Evolutionary conservation across 2,329 filamentous ascomycete genomes (phyloP).

Genomic region (Ophiostoma pallidulum): DNA sequence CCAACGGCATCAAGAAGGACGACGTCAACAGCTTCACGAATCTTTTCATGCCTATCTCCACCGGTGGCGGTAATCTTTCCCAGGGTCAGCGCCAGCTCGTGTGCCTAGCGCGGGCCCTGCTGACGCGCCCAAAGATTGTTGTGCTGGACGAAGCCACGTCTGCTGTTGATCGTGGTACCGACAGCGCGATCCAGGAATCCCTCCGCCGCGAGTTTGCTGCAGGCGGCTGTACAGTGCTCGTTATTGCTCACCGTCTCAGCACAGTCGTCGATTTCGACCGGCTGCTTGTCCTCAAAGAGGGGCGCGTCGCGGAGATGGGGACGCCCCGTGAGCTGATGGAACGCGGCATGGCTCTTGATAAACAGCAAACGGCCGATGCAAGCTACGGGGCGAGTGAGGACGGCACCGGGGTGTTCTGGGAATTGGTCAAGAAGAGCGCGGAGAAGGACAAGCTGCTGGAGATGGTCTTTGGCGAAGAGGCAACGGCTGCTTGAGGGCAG

Average conservation of each 20-base stretch:
- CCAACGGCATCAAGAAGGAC: not conserved
- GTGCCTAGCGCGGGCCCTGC: constrained; percentile 36
- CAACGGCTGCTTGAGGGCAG: not conserved
- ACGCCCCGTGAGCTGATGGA: constrained; percentile 31
- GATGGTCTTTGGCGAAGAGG: constrained; percentile 12
- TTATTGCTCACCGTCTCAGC: constrained; percentile 30
- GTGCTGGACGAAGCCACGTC: constrained; percentile 35
- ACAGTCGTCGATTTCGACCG: constrained; percentile 44
- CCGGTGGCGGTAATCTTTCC: constrained; percentile 29
- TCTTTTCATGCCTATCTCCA: constrained; percentile 24
- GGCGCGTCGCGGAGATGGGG: constrained; percentile 35
- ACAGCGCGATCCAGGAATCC: constrained; percentile 46
- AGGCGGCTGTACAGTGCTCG: constrained; percentile 43
- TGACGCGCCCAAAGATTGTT: constrained; percentile 32
- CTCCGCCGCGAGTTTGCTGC: constrained; percentile 39
- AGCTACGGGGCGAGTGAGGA: constrained; percentile 17
- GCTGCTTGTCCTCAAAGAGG: constrained; percentile 39
- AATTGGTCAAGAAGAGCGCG: constrained; percentile 16
- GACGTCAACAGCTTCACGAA: constrained; percentile 24
- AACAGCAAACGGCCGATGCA: constrained; percentile 12
- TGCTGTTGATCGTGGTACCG: constrained; percentile 48
- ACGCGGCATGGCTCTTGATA: constrained; percentile 24
- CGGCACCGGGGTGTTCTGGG: constrained; percentile 17
- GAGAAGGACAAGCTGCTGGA: constrained; percentile 17
- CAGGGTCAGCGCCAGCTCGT: constrained; percentile 42